These are phyloP conservation scores for Trypanosoma melophagium DNA, from an alignment of 208 protist species.

Conservation along the genomic window DNA sequence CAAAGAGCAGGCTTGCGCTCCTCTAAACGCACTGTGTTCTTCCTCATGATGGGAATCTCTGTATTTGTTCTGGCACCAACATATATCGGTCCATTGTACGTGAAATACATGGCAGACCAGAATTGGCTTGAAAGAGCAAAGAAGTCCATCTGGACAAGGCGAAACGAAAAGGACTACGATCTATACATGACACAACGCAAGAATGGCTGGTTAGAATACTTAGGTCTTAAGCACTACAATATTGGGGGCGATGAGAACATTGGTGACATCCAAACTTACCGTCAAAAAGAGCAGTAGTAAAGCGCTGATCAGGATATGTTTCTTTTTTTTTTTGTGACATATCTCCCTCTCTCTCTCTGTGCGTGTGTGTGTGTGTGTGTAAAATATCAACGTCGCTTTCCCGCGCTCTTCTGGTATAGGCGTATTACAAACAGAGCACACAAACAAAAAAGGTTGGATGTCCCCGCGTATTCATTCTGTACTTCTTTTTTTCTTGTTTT, in stretches of 20 bases:
- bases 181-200: constrained; percentile 89
- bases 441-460: too few relatives aligned
- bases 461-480: neutral
- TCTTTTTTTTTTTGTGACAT: constrained; percentile 10
- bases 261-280: constrained; percentile 76
- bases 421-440: too few relatives aligned
- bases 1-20: constrained; percentile 77
- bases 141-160: constrained; percentile 78
- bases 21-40: constrained; percentile 46
- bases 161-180: constrained; percentile 84
- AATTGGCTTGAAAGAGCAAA: constrained; percentile 77
- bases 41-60: constrained; percentile 43
- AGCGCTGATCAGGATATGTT: neutral
- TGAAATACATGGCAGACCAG: constrained; percentile 63
- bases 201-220: constrained; percentile 80
- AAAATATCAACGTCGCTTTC: too few relatives aligned
- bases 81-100: constrained; percentile 72
- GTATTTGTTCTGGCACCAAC: constrained; percentile 56
- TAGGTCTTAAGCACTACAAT: constrained; percentile 87
- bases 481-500: neutral
- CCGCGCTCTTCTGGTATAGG: too few relatives aligned
- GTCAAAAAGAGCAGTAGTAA: constrained; percentile 21
- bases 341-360: too few relatives aligned
- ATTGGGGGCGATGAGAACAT: constrained; percentile 81
- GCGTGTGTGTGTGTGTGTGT: too few relatives aligned